phyloP scores from a whole-genome alignment of 352 stramenopile species.

The Pythium rhizo-oryzae region DNA sequence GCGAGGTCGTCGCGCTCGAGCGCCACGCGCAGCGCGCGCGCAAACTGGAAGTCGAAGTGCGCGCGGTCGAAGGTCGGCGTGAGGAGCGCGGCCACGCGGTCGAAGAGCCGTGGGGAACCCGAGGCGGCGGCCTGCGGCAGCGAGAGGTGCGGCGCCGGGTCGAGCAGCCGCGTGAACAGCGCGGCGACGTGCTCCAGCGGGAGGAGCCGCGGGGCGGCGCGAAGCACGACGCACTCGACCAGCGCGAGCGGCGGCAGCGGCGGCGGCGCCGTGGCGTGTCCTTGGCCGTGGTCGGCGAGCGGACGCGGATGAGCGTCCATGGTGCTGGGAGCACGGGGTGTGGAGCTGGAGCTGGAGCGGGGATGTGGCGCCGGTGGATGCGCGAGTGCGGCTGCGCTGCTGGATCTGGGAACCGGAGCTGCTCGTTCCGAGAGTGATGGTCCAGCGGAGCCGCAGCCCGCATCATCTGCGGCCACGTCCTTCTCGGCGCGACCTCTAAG shows the following conservation, averaged over 20 bases:
- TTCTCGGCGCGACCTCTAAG: too few relatives aligned
- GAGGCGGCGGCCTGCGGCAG: background rate
- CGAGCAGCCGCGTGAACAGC: slow-evolving; percentile 7
- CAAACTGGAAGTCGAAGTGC: background rate
- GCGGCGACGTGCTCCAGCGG: background rate
- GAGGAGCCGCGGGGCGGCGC: background rate
- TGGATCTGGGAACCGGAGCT: background rate
- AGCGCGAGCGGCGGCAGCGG: background rate
- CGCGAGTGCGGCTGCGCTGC: background rate
- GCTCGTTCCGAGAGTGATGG: background rate
- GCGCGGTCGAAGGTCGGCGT: background rate
- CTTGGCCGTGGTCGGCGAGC: background rate
- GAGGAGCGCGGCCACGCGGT: background rate
- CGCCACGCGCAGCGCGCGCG: slow-evolving; percentile 8
- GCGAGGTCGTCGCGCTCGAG: slow-evolving; percentile 9
- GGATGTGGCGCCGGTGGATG: background rate
- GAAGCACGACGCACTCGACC: background rate
- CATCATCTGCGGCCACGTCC: background rate
- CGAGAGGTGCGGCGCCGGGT: background rate
- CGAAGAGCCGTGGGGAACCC: background rate
- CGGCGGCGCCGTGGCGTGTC: background rate
- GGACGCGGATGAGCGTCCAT: too few relatives aligned
- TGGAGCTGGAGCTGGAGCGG: too few relatives aligned
- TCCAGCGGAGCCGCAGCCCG: background rate
- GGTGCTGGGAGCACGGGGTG: too few relatives aligned